Percentiles rank a stretch among this genome's conserved stretches.
phyloP scores from a whole-genome alignment of 208 protist genomes.

The Wallacemonas collosoma region DNA sequence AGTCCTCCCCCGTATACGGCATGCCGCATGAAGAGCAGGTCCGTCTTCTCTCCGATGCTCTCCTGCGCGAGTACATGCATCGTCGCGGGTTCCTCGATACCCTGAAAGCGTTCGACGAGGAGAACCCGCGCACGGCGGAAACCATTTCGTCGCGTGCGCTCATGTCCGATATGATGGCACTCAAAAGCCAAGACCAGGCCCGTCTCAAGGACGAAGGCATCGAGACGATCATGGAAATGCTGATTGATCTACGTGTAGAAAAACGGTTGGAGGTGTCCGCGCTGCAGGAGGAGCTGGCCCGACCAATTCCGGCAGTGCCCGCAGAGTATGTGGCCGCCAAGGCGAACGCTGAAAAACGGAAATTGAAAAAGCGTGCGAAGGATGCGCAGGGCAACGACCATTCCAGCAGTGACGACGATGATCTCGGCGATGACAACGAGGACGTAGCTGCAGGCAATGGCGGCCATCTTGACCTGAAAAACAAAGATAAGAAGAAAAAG shows the following conservation, averaged over 20 bases:
- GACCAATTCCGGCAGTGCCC: slow-evolving; percentile 52
- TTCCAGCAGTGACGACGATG: slow-evolving; percentile 9
- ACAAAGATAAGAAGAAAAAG: slow-evolving; percentile 18
- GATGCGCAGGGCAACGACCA: neutral
- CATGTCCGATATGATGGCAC: slow-evolving; percentile 88
- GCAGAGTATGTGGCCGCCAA: slow-evolving; percentile 36
- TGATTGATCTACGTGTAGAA: slow-evolving; percentile 82
- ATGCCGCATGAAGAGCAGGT: slow-evolving; percentile 86
- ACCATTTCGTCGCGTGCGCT: slow-evolving; percentile 87
- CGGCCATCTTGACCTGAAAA: neutral
- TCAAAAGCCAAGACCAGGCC: slow-evolving; percentile 43
- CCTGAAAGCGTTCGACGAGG: slow-evolving; percentile 81
- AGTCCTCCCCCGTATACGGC: slow-evolving; percentile 55
- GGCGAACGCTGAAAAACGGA: slow-evolving; percentile 22
- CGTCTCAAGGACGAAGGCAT: slow-evolving; percentile 70
- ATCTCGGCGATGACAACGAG: neutral
- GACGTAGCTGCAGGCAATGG: neutral
- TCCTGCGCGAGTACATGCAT: slow-evolving; percentile 94
- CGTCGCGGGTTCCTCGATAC: slow-evolving; percentile 80
- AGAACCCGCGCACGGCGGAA: slow-evolving; percentile 73
- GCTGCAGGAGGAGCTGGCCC: slow-evolving; percentile 38
- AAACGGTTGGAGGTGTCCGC: slow-evolving; percentile 49
- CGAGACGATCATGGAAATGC: slow-evolving; percentile 93
- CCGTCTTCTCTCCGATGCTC: slow-evolving; percentile 77
- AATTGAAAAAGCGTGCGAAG: slow-evolving; percentile 33